Conservation (phyloP, 768 basidiomycete species). For the Lactarius sanguifluus region DNA sequence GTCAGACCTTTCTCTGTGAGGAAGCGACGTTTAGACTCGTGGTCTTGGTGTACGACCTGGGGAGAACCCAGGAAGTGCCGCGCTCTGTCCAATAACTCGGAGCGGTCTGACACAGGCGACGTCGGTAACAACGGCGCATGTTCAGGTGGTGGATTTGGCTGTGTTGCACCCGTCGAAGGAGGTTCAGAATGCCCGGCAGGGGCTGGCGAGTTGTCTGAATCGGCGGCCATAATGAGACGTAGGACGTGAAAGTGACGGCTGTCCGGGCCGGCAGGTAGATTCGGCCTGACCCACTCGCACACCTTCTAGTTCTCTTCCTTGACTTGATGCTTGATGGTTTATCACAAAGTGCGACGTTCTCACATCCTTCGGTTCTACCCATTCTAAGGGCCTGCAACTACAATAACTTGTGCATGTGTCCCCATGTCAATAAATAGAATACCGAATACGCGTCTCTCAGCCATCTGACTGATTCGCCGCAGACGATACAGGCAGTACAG, state of each 20-base stretch:
- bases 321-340: not conserved
- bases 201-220: constrained; percentile 13
- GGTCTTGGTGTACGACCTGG: constrained; percentile 59
- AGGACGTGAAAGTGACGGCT: not conserved
- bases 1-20: constrained; percentile 68
- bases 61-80: constrained; percentile 66
- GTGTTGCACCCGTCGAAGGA: not conserved
- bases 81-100: constrained; percentile 46
- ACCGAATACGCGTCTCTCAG: not conserved
- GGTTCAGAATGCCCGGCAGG: not conserved
- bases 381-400: not conserved
- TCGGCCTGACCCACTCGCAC: not conserved
- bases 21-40: constrained; percentile 57
- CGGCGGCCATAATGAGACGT: constrained; percentile 18
- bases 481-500: not conserved
- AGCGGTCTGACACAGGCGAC: constrained; percentile 12
- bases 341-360: not conserved
- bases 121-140: not conserved
- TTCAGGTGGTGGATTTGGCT: not conserved
- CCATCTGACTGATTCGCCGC: not conserved
- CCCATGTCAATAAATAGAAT: not conserved
- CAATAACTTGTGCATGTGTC: not conserved
- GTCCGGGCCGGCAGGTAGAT: not conserved
- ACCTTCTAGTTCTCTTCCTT: not conserved
- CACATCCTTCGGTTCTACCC: not conserved